A percentile compares a stretch with the other conserved stretches of the same genome.
Evolutionary conservation across 208 protist species (phyloP).

Genomic region (Trypanosoma avium): DNA sequence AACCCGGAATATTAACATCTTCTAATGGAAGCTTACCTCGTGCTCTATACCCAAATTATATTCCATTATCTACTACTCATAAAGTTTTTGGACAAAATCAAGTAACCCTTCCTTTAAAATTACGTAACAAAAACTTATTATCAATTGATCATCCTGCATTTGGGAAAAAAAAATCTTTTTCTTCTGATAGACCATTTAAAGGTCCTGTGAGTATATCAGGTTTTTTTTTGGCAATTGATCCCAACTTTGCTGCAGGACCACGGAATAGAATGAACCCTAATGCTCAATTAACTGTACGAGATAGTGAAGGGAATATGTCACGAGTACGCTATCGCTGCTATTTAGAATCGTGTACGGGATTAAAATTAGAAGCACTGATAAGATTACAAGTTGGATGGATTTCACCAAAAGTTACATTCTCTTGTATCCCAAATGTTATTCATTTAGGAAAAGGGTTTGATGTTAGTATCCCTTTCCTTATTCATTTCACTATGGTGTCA

Average conservation of each 20-base stretch:
- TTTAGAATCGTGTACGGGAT: conserved; percentile 48
- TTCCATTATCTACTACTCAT: conserved; percentile 59
- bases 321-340: conserved; percentile 75
- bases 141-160: conserved; percentile 78
- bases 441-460: conserved; percentile 77
- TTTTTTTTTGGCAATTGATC: conserved; percentile 81
- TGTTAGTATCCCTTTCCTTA: conserved; percentile 73
- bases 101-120: conserved; percentile 29
- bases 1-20: background rate
- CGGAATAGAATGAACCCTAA: conserved; percentile 78
- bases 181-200: conserved; percentile 55
- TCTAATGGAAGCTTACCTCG: conserved; percentile 17
- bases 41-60: conserved; percentile 34
- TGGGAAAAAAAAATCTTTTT: conserved; percentile 45
- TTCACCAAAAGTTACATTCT: conserved; percentile 78
- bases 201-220: conserved; percentile 73
- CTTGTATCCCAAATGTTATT: conserved; percentile 70
- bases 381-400: conserved; percentile 85
- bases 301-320: conserved; percentile 70
- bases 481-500: conserved; percentile 84
- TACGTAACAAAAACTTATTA: conserved; percentile 31
- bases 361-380: conserved; percentile 79
- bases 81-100: conserved; percentile 73
- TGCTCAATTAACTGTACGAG: conserved; percentile 78
- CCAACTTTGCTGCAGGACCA: conserved; percentile 55